Conservation (phyloP, 345 rosid genomes). For the Eucalyptus cloeziana region DNA sequence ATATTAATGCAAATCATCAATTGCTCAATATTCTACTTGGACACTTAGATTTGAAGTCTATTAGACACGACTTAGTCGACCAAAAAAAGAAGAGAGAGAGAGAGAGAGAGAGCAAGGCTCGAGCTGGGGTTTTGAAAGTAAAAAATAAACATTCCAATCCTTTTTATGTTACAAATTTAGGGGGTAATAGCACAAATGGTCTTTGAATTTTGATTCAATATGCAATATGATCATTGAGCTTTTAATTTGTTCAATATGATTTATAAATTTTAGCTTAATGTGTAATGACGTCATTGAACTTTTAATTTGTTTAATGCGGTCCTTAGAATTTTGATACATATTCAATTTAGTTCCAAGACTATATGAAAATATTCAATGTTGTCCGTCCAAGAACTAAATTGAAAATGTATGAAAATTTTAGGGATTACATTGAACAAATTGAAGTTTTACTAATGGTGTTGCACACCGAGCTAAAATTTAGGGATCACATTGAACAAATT, state of each 20-base stretch:
- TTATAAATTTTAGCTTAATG: too few species aligned
- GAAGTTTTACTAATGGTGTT: too few species aligned
- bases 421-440: not conserved
- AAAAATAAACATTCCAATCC: not conserved
- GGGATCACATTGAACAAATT: rapidly evolving
- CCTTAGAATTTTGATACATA: too few species aligned
- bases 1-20: not conserved
- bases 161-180: not conserved
- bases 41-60: not conserved
- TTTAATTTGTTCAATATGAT: too few species aligned
- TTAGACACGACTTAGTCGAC: not conserved
- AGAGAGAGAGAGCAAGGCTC: not conserved
- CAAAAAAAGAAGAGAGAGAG: not conserved
- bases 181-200: not conserved
- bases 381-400: rapidly evolving
- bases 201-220: too few species aligned
- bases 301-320: too few species aligned
- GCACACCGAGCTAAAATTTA: too few species aligned
- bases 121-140: not conserved
- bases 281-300: not conserved
- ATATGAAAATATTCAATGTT: too few species aligned
- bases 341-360: too few species aligned
- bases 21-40: not conserved
- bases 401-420: too few species aligned
- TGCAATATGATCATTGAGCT: not conserved